phyloP scores from a whole-genome alignment of 805 yeast genomes.

The Candida easanensis region DNA sequence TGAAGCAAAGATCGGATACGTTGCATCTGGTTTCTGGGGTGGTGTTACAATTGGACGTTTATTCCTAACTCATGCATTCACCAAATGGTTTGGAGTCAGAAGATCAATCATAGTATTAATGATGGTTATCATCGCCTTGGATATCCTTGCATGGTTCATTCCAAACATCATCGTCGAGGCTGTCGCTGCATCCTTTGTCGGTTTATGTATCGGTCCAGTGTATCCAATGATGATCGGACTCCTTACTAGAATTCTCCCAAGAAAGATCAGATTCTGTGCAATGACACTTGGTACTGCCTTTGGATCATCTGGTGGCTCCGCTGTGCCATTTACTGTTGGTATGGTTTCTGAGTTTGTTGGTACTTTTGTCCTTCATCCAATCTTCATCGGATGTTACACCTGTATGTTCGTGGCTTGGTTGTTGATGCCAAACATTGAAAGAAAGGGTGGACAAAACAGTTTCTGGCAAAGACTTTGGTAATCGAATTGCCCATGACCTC shows the following conservation, averaged over 20 bases:
- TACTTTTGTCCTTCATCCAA: conserved; percentile 49
- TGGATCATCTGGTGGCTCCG: conserved; percentile 58
- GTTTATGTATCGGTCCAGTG: conserved; percentile 56
- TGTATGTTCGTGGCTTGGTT: conserved; percentile 39
- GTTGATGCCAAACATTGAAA: conserved; percentile 42
- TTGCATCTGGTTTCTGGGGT: conserved; percentile 64
- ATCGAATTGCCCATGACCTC: background rate
- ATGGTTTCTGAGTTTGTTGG: conserved; percentile 44
- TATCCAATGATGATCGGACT: conserved; percentile 50
- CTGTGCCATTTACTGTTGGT: conserved; percentile 53
- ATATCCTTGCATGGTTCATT: conserved; percentile 47
- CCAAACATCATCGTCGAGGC: conserved; percentile 44
- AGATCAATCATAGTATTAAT: conserved; percentile 39
- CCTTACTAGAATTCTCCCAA: conserved; percentile 43
- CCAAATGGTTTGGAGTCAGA: conserved; percentile 41
- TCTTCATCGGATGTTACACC: conserved; percentile 37
- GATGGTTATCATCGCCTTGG: conserved; percentile 35
- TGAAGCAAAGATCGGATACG: conserved; percentile 45
- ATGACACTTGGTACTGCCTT: conserved; percentile 52
- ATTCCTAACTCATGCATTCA: conserved; percentile 40
- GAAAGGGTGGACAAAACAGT: conserved; percentile 21
- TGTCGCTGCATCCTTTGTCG: conserved; percentile 43
- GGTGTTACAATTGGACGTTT: conserved; percentile 61
- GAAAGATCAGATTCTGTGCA: conserved; percentile 49
- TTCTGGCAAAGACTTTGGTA: conserved; percentile 26